These are phyloP conservation scores for Aspergillus sp. DNA, from an alignment of 2,329 filamentous ascomycete species.

Conservation along the genomic window DNA sequence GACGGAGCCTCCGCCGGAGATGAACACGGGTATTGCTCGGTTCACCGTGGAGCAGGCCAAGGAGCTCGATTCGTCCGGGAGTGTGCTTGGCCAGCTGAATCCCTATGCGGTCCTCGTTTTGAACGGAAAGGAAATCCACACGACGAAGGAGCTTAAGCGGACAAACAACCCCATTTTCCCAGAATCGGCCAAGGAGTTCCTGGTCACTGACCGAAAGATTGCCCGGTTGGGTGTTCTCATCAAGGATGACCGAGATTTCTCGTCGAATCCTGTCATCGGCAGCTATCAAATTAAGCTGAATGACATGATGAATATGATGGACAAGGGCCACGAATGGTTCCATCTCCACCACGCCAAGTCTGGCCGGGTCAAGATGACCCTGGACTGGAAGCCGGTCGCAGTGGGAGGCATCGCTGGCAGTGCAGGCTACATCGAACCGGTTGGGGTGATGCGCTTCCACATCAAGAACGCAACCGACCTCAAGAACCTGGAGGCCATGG, in stretches of 20 bases:
- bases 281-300: constrained; percentile 93
- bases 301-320: constrained; percentile 82
- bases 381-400: constrained; percentile 92
- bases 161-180: constrained; percentile 97
- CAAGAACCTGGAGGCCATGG: constrained; percentile 86
- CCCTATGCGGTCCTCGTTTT: constrained; percentile 82
- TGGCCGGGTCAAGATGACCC: constrained; percentile 79
- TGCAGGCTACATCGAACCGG: constrained; percentile 82
- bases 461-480: constrained; percentile 75
- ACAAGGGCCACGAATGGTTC: constrained; percentile 94
- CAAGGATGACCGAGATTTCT: constrained; percentile 87
- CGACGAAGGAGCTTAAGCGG: constrained; percentile 85
- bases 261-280: constrained; percentile 73
- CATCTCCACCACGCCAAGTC: constrained; percentile 70
- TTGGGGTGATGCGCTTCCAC: constrained; percentile 91
- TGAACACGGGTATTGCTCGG: constrained; percentile 85
- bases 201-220: constrained; percentile 86
- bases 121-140: constrained; percentile 84
- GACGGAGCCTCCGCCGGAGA: constrained; percentile 70
- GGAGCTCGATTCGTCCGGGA: constrained; percentile 86
- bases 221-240: constrained; percentile 85
- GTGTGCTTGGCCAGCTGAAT: constrained; percentile 79
- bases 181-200: constrained; percentile 82
- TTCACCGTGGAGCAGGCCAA: constrained; percentile 95
- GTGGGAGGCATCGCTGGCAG: constrained; percentile 67